Base-by-base conservation (phyloP, 2,329 filamentous ascomycete genomes). In the Phoma sp. region DNA sequence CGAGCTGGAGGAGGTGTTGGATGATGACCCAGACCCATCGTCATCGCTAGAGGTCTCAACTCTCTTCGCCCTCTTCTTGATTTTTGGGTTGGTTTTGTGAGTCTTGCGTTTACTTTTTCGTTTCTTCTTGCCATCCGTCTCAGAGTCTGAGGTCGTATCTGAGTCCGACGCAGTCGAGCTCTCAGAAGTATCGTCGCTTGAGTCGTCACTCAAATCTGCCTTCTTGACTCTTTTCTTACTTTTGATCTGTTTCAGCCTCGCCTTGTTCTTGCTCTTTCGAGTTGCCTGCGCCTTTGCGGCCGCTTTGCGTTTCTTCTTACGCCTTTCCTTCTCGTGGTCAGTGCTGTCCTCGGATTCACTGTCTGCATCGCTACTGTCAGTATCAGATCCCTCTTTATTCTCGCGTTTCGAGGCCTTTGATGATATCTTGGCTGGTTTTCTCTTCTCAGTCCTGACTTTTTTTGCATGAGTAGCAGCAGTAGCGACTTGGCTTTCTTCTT, bases 61-160 rank as follows among this genome's bases (percentile, higher is more conserved):
- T 25, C 70, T 73, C 51, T 61, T 69, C 47, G 43, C 63, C 46
- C 62, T 67, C 52, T 61, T 70, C 47, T 62, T 65, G 6, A 61
- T 43, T 46, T 63, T 68, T 15, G 55, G 52, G 21, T 71, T 70
- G 2, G 60, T 43, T 49, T 61, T 64, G 31, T 50, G 43, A 31
- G 43, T 50, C 39, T 60, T 70, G 39, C 57, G 55, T 32, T 54
- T 50, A 17, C 48, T 62, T 46, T 51, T 63, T 48, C 51, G 52
- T 29, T 7, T 12, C n/a, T 40, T 60, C 1, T 17, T 35, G 8
- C 17, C 32, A 15, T 52, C 53, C 19, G 61, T 45, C n/a, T 62
- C 60, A 10, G 61, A 61, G 5, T 62, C 61, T 2, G 60, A 67
- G 15, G 4, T 35, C 2, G 25, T 41, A 10, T 50, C 47, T 19